Evolutionary conservation across 768 basidiomycete species (phyloP).

Genomic region (Neoboletus subvelutipes): DNA sequence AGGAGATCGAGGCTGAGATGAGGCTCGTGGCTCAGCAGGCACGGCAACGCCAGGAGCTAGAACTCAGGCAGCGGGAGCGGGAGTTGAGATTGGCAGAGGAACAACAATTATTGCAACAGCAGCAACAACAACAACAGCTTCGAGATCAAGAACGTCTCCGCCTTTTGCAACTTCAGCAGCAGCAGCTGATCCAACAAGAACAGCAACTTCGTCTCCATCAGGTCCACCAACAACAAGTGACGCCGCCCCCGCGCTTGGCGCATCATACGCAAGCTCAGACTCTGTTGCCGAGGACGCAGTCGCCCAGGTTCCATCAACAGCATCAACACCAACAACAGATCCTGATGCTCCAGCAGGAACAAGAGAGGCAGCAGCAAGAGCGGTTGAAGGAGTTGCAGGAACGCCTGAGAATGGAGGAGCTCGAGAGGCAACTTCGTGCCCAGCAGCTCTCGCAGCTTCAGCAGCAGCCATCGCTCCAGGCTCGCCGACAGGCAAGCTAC

Average conservation of each 20-base stretch:
- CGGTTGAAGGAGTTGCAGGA: slow-evolving; percentile 61
- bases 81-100: slow-evolving; percentile 34
- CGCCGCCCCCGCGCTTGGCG: slow-evolving; percentile 73
- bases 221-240: slow-evolving; percentile 39
- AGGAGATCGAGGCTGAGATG: slow-evolving; percentile 87
- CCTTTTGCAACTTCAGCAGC: slow-evolving; percentile 46
- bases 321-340: slow-evolving; percentile 74
- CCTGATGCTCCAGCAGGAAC: slow-evolving; percentile 65
- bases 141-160: slow-evolving; percentile 41
- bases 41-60: slow-evolving; percentile 38
- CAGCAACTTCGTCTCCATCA: slow-evolving; percentile 39
- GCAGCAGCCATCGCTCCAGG: slow-evolving; percentile 40
- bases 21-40: slow-evolving; percentile 54
- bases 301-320: slow-evolving; percentile 76
- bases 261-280: slow-evolving; percentile 26
- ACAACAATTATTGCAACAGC: slow-evolving; percentile 42
- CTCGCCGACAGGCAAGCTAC: slow-evolving; percentile 41
- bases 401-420: slow-evolving; percentile 61
- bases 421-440: slow-evolving; percentile 60
- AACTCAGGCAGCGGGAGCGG: slow-evolving; percentile 50
- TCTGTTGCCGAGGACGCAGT: slow-evolving; percentile 58
- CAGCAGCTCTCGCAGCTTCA: slow-evolving; percentile 51
- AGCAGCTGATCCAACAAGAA: slow-evolving; percentile 35
- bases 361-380: slow-evolving; percentile 57
- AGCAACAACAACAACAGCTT: slow-evolving; percentile 36